Conservation (phyloP, 2,329 filamentous ascomycete species). For the Lasiodiplodia gonubiensis region DNA sequence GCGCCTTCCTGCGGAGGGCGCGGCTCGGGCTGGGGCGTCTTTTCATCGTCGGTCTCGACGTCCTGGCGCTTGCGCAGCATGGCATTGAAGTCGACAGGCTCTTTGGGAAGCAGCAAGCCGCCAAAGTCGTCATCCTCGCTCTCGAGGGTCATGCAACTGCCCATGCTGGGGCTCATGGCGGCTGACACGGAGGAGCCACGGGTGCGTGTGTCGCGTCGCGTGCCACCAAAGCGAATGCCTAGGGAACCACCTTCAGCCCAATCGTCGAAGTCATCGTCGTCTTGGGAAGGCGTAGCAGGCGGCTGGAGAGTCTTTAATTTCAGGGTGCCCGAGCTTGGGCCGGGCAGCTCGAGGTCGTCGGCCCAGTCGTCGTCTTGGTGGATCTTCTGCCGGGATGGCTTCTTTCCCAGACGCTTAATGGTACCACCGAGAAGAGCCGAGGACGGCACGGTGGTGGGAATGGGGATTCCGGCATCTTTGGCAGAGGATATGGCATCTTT, state of each 20-base stretch:
- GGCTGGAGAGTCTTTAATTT: conserved; percentile 50
- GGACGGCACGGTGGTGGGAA: conserved; percentile 83
- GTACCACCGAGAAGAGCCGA: conserved; percentile 91
- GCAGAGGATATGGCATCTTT: conserved; percentile 86
- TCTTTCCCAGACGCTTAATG: conserved; percentile 82
- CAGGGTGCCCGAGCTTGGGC: conserved; percentile 43
- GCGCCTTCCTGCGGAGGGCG: conserved; percentile 1
- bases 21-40: conserved; percentile 25
- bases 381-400: conserved; percentile 51
- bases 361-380: conserved; percentile 58
- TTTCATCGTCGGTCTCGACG: conserved; percentile 41
- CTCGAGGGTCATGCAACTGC: conserved; percentile 87
- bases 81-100: conserved; percentile 81
- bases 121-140: conserved; percentile 93
- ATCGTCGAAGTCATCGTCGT: conserved; percentile 69
- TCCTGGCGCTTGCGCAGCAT: conserved; percentile 75
- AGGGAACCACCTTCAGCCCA: conserved; percentile 94
- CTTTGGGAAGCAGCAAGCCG: conserved; percentile 83
- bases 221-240: conserved; percentile 88
- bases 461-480: conserved; percentile 86
- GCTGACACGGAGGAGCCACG: conserved; percentile 87
- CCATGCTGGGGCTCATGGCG: conserved; percentile 88
- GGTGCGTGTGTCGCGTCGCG: conserved; percentile 75
- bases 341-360: conserved; percentile 55
- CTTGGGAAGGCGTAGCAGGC: conserved; percentile 48